Base-by-base conservation (phyloP, 331 rosid species). In the Cydonia oblonga region DNA sequence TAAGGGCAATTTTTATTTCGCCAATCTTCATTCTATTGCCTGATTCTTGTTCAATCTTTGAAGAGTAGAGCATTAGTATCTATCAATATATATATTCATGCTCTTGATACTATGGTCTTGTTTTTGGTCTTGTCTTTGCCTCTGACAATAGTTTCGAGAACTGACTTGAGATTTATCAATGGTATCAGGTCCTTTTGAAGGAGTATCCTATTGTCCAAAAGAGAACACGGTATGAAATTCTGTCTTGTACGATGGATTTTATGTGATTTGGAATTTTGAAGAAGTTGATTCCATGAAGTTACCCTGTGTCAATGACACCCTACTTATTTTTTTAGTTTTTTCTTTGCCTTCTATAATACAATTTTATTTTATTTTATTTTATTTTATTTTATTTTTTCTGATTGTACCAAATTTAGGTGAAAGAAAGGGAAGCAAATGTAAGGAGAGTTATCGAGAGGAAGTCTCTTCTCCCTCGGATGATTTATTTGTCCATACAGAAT, bases 401-500 rank as follows among this genome's bases (percentile, higher is more conserved):
- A 66, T 84, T 82, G 78, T 76, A 8, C 59, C 56, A 58, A 64
- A 76, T 77, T 68, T 79, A 95, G 99, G 78, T 63, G 64, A 83
- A 80, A 71, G 91, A 83, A 72, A 82, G 87, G 85, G 97, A 88
- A 68, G 80, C 81, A 64, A 84, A 71, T 66, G 83, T 82, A 64
- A 86, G 87, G 67, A 95, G 88, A 70, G 83, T 18, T 77, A 81
- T 95, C 28, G 96, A 90, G 86, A 88, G 86, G 90, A 95, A 80
- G 80, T 91, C 96, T 51, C 87, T 95, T 83, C 96, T 91, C 75
- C 96, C 99, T 53, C 88, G 97, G 80, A 83, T 95, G 93, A 82
- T 95, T 74, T 88, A 87, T 84, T 91, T 95, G 66, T 88, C 99
- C 62, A 83, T 91, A 70, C 96, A 78, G 79, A 86, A 90, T 73